Base-by-base conservation (phyloP, 352 stramenopile genomes). In the Albugo laibachii region DNA sequence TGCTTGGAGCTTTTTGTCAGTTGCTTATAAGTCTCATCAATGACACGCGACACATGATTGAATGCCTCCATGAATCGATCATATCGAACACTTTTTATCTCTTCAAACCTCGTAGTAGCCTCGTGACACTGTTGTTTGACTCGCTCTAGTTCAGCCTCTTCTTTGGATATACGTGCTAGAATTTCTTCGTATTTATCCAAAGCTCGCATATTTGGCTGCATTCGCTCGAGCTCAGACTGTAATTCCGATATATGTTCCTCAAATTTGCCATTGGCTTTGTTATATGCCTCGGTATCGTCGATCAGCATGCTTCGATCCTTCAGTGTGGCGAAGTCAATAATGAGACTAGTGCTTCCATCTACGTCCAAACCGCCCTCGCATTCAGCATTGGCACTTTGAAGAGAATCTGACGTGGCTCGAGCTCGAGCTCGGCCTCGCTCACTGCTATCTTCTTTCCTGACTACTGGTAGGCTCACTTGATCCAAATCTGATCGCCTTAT, bases 1-100 rank as follows among this genome's bases (percentile, higher is more conserved):
- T 99, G 93, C 61, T 98, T 98, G 16, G 77, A 93, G 47, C 85
- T 97, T 57, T 96, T 97, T 1, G 96, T 99, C 48, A 99, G 80
- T 47, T 98, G 87, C 49, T 95, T 93, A 63, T 98, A 97, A 48
- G 97, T 97, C 14, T 86, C 57, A 47, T 97, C 81, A 62, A 98
- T 94, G 34, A 82, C 74, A 21, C 84, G 61, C 1, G 83, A 89
- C 51, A 97, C 83, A 47, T 94, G 80, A 20, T 95, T 84, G 57
- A 97, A 98, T n/a, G 86, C 87, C 48, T 96, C 83, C 65, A 94
- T 87, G 53, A 95, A 95, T 8, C 71, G 71, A 54, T 87, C 70
- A 36, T 65, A 82, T 11, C 78, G 72, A 15, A 53, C 55, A 37
- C 64, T 63, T 49, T 91, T 83, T 13, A 94, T 59, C 39, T 74